A percentile compares a stretch with the other conserved stretches of the same genome.
These are phyloP conservation scores for Tubosaeta sp. DNA, from an alignment of 768 basidiomycete species.

Conservation along the genomic window DNA sequence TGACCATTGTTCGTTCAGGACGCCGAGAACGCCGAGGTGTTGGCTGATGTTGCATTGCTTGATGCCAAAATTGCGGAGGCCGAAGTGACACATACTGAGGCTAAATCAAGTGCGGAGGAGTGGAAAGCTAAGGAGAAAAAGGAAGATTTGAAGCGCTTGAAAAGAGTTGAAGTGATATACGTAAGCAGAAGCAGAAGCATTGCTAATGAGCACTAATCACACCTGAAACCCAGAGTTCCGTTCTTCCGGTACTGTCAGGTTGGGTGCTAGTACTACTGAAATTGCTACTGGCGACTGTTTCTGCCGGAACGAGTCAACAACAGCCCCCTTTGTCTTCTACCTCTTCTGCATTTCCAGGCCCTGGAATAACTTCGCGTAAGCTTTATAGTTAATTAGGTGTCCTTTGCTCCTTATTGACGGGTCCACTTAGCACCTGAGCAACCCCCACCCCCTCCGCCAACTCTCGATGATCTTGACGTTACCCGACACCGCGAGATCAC, in stretches of 20 bases:
- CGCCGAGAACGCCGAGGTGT: conserved; percentile 54
- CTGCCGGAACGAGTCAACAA: conserved; percentile 57
- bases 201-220: neutral
- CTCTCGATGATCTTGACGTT: conserved; percentile 88
- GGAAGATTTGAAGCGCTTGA: conserved; percentile 82
- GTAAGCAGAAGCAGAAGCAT: conserved; percentile 42
- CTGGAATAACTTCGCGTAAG: conserved; percentile 64
- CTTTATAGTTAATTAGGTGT: conserved; percentile 1
- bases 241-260: conserved; percentile 78
- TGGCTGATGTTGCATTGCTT: conserved; percentile 68
- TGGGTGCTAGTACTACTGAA: conserved; percentile 95
- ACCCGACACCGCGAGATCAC: conserved; percentile 96
- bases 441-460: conserved; percentile 60
- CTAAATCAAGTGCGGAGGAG: conserved; percentile 48
- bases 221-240: conserved; percentile 55
- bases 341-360: conserved; percentile 68
- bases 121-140: conserved; percentile 62
- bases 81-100: conserved; percentile 44
- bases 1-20: conserved; percentile 38
- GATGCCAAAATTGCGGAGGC: conserved; percentile 74
- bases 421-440: conserved; percentile 52
- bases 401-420: conserved; percentile 1
- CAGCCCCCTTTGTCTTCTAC: conserved; percentile 64
- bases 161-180: conserved; percentile 90
- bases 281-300: conserved; percentile 87